Percentiles rank a stretch among this genome's conserved stretches.
Conservation (phyloP, 2,329 filamentous ascomycete genomes). For the Domatiomyces catenatus region DNA sequence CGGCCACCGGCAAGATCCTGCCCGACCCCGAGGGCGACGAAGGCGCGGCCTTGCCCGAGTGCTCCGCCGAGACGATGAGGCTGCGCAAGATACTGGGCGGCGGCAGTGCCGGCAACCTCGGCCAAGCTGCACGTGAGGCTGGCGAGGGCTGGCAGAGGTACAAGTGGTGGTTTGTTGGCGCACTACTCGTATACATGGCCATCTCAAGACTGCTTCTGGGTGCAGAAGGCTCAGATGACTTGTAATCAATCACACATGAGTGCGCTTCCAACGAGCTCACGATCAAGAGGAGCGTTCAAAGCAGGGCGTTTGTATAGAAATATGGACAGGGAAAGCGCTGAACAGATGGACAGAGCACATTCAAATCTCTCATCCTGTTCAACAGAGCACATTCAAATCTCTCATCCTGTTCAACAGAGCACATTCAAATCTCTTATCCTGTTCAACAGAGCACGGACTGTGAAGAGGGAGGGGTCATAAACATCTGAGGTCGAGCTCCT, state of each 20-base stretch:
- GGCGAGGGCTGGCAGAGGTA: constrained; percentile 72
- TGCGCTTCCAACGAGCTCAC: neutral
- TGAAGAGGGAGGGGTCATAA: too few species aligned
- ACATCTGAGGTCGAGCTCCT: too few species aligned
- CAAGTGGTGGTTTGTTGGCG: constrained; percentile 55
- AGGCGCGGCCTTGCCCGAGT: constrained; percentile 36
- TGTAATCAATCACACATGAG: neutral
- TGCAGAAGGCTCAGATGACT: neutral
- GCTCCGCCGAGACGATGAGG: constrained; percentile 47
- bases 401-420: neutral
- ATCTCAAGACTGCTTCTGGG: constrained; percentile 53
- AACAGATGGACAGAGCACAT: neutral
- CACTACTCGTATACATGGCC: constrained; percentile 70
- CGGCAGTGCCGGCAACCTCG: constrained; percentile 37
- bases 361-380: too few species aligned
- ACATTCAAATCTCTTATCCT: too few species aligned
- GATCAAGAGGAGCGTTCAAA: neutral
- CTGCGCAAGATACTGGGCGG: constrained; percentile 48
- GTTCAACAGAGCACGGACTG: too few species aligned
- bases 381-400: neutral
- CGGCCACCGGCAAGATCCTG: constrained; percentile 54
- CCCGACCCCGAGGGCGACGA: constrained; percentile 28
- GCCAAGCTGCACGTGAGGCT: constrained; percentile 58
- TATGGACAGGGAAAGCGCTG: neutral
- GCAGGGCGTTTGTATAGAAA: neutral